A percentile compares a stretch with the other conserved stretches of the same genome.
Conservation (phyloP, 805 yeast genomes). For the Cyberlindnera mrakii region DNA sequence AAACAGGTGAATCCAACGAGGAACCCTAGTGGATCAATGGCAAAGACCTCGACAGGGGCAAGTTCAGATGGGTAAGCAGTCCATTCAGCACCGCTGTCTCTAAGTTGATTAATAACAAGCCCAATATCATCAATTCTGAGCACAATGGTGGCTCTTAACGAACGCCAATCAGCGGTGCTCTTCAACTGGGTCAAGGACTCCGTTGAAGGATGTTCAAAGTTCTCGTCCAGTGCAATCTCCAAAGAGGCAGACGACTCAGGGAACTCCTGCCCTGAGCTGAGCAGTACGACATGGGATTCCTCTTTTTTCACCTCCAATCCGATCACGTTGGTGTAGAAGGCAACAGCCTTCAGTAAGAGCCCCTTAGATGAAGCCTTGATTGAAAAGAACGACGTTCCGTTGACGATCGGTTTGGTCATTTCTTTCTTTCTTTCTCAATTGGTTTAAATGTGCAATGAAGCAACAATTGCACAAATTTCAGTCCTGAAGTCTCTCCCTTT, state of each 20-base stretch:
- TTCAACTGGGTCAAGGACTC: slow-evolving; percentile 24
- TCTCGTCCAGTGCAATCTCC: slow-evolving; percentile 20
- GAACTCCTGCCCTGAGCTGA: slow-evolving; percentile 26
- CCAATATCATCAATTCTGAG: slow-evolving; percentile 27
- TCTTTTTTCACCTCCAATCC: slow-evolving; percentile 28
- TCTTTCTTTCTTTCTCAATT: neutral
- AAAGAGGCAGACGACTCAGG: slow-evolving; percentile 25
- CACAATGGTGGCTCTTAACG: slow-evolving; percentile 35
- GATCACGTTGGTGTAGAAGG: slow-evolving; percentile 50
- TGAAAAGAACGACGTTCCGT: slow-evolving; percentile 49
- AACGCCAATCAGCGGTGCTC: slow-evolving; percentile 42
- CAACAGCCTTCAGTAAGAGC: slow-evolving; percentile 39
- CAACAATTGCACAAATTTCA: too few relatives aligned
- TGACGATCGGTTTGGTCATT: slow-evolving; percentile 36
- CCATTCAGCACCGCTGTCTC: slow-evolving; percentile 26
- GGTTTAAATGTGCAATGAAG: too few relatives aligned
- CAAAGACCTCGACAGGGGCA: slow-evolving; percentile 69
- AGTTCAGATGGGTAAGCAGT: slow-evolving; percentile 69
- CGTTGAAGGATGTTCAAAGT: slow-evolving; percentile 19
- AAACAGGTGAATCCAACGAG: slow-evolving; percentile 73
- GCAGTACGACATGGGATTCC: slow-evolving; percentile 16
- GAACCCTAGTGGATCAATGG: slow-evolving; percentile 79
- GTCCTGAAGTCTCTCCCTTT: neutral
- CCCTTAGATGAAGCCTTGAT: slow-evolving; percentile 45
- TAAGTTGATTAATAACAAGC: slow-evolving; percentile 22